Conservation (phyloP, 768 basidiomycete species). For the Tricholoma saponaceum region DNA sequence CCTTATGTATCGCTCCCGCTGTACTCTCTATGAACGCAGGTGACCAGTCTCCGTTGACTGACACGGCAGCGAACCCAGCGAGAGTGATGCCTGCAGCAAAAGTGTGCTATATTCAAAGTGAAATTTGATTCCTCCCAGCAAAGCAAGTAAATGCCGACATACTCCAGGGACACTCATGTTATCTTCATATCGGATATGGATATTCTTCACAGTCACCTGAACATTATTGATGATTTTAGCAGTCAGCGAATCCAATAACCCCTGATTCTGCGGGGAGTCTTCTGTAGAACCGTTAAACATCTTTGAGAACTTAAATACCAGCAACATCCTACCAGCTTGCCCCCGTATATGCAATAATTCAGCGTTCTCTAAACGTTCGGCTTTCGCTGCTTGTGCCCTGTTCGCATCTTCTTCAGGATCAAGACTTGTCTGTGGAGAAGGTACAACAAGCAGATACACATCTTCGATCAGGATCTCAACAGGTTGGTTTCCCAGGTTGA, state of each 20-base stretch:
- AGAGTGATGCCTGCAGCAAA: conserved; percentile 91
- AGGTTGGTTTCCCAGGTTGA: conserved; percentile 84
- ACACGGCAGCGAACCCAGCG: conserved; percentile 81
- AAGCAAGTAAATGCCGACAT: conserved; percentile 24
- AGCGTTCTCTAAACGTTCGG: conserved; percentile 84
- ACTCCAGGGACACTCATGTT: conserved; percentile 90
- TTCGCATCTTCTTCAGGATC: conserved; percentile 84
- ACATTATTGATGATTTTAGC: conserved; percentile 93
- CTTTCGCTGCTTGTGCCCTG: conserved; percentile 80
- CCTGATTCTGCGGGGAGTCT: conserved; percentile 72
- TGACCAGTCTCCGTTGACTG: conserved; percentile 85
- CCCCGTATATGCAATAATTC: conserved; percentile 73
- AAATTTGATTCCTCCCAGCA: background rate
- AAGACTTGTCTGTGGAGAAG: conserved; percentile 61
- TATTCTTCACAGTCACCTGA: conserved; percentile 92
- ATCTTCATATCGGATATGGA: conserved; percentile 97
- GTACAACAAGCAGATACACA: conserved; percentile 89
- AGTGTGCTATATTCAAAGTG: conserved; percentile 60
- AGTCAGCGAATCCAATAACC: conserved; percentile 76
- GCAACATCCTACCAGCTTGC: conserved; percentile 41
- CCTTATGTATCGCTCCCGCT: conserved; percentile 86
- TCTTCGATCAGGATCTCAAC: conserved; percentile 91
- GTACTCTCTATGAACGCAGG: conserved; percentile 91
- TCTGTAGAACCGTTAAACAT: conserved; percentile 24
- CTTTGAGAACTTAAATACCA: background rate